Conservation (phyloP, 2,329 filamentous ascomycete species). For the Penicillium sp. region DNA sequence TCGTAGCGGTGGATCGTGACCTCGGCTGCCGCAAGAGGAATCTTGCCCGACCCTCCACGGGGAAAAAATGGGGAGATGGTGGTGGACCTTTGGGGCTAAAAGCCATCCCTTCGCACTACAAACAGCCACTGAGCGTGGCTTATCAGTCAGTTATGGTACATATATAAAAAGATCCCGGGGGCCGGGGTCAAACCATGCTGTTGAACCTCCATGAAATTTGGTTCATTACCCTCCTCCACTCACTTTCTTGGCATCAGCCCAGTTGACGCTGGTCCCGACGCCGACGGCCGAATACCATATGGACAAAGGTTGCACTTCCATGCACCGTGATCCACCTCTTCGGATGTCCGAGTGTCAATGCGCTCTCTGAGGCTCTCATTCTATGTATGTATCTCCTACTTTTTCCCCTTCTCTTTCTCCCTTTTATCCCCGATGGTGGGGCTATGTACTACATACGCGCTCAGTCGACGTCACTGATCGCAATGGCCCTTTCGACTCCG, state of each 20-base stretch:
- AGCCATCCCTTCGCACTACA: background rate
- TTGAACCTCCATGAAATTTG: constrained; percentile 1
- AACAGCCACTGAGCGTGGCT: background rate
- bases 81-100: background rate
- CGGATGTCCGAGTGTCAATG: constrained; percentile 1
- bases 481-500: background rate
- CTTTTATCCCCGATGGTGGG: constrained; percentile 2
- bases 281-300: constrained; percentile 2
- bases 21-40: constrained; percentile 2
- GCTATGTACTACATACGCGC: background rate
- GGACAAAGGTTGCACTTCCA: background rate
- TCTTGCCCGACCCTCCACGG: constrained; percentile 6
- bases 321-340: background rate
- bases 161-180: background rate
- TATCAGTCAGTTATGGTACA: background rate
- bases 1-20: constrained; percentile 3
- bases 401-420: background rate
- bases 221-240: background rate
- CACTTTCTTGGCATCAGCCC: background rate
- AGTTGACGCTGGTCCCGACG: too few relatives aligned
- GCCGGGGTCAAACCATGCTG: background rate
- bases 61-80: constrained; percentile 3
- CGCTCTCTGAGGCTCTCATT: background rate
- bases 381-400: too few relatives aligned
- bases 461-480: background rate